Evolutionary conservation across 345 rosid species (phyloP).

Genomic region (Trapa bicornis): DNA sequence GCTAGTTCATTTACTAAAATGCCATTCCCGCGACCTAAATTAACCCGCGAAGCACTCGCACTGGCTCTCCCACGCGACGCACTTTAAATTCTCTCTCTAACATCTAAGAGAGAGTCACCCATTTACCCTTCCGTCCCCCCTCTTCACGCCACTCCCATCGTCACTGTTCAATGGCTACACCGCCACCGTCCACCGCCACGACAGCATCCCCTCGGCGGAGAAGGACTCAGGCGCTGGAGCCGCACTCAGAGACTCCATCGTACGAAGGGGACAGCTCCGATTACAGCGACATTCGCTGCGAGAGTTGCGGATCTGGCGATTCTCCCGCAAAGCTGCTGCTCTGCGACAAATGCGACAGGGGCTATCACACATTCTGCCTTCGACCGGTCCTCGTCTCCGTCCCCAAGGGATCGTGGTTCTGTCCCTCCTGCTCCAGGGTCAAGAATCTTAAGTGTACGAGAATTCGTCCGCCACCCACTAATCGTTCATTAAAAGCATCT

Average conservation of each 20-base stretch:
- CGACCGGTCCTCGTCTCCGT: conserved; percentile 75
- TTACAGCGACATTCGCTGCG: conserved; percentile 34
- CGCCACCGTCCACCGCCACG: conserved; percentile 7
- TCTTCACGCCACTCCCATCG: neutral
- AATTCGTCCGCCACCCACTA: neutral
- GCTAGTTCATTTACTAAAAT: neutral
- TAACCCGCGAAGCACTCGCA: conserved; percentile 7
- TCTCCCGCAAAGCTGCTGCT: conserved; percentile 50
- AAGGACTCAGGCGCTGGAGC: conserved; percentile 42
- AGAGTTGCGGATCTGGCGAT: conserved; percentile 63
- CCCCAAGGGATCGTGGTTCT: conserved; percentile 82
- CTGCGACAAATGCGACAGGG: conserved; percentile 82
- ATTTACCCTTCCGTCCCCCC: neutral
- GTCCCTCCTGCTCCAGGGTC: conserved; percentile 46
- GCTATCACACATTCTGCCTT: conserved; percentile 74
- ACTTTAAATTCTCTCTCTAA: neutral
- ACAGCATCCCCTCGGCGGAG: conserved; percentile 15
- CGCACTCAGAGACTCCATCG: conserved; percentile 9
- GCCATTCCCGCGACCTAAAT: conserved; percentile 1
- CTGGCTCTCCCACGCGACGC: conserved; percentile 3
- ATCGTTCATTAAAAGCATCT: no score
- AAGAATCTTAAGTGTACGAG: conserved; percentile 53
- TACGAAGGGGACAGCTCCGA: conserved; percentile 13
- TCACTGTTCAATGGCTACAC: neutral
- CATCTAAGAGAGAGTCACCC: neutral